phyloP scores from a whole-genome alignment of 1,139 yeast genomes.

The Yamadazyma pseudoaaseri region DNA sequence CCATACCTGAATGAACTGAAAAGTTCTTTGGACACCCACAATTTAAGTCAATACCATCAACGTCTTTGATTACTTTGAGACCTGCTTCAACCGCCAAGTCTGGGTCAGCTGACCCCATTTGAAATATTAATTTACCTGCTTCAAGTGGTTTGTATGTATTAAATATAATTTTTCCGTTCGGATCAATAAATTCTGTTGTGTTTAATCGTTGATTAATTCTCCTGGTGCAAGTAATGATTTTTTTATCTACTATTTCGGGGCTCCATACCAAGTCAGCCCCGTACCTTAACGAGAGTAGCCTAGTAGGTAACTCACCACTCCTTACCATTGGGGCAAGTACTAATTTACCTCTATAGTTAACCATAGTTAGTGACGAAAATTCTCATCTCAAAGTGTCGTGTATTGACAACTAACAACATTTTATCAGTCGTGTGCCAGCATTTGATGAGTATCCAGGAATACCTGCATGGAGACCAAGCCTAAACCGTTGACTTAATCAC shows the following conservation, averaged over 20 bases:
- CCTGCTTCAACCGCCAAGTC: constrained; percentile 89
- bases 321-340: constrained; percentile 97
- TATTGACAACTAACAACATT: neutral
- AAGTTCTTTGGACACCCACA: constrained; percentile 96
- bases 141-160: constrained; percentile 69
- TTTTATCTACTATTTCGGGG: constrained; percentile 90
- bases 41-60: constrained; percentile 88
- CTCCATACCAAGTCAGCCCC: constrained; percentile 97
- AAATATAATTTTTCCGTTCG: constrained; percentile 50
- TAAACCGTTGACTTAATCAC: no score
- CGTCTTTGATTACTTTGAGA: constrained; percentile 73
- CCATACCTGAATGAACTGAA: constrained; percentile 93
- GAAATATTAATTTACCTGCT: constrained; percentile 68
- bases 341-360: constrained; percentile 53
- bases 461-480: no score
- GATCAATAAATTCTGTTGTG: constrained; percentile 57
- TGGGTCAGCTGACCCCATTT: constrained; percentile 85
- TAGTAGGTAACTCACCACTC: constrained; percentile 88
- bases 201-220: constrained; percentile 51
- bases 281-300: constrained; percentile 71
- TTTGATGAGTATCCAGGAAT: no score
- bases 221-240: constrained; percentile 68
- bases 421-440: neutral
- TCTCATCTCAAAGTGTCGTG: neutral
- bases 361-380: constrained; percentile 7